phyloP scores from a whole-genome alignment of 345 rosid genomes.

The Brassica juncea region DNA sequence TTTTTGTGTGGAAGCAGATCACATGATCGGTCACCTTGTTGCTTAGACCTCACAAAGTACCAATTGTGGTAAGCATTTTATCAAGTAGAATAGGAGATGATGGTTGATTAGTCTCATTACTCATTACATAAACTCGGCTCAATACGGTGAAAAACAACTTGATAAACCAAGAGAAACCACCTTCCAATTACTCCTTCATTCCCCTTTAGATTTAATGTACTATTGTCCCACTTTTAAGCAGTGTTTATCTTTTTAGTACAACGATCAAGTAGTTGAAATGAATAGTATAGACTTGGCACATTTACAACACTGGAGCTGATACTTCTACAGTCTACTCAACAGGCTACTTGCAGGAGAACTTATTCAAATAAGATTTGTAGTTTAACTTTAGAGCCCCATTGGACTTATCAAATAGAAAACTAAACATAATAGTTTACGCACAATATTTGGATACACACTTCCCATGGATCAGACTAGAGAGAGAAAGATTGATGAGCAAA shows the following conservation, averaged over 20 bases:
- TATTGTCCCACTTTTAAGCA: too few relatives aligned
- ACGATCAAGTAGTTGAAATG: not conserved
- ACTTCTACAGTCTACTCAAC: not conserved
- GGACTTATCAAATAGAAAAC: not conserved
- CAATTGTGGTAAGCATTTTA: too few relatives aligned
- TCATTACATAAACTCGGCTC: too few relatives aligned
- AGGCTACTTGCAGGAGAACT: not conserved
- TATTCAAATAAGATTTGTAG: not conserved
- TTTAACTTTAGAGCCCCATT: not conserved
- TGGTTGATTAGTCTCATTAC: too few relatives aligned
- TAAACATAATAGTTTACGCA: not conserved
- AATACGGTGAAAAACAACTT: too few relatives aligned
- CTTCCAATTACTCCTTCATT: too few relatives aligned
- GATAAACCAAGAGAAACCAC: too few relatives aligned
- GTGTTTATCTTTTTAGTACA: not conserved
- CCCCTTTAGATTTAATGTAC: too few relatives aligned
- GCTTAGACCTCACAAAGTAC: too few relatives aligned
- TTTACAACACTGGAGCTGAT: constrained; percentile 1
- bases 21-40: not conserved
- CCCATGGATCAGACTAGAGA: constrained; percentile 6
- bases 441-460: not conserved
- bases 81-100: too few relatives aligned
- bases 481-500: not conserved
- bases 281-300: constrained; percentile 3
- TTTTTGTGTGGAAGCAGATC: not conserved